These are phyloP conservation scores for Metarhizium guizhouense DNA, from an alignment of 2,329 filamentous ascomycete genomes.

Conservation along the genomic window DNA sequence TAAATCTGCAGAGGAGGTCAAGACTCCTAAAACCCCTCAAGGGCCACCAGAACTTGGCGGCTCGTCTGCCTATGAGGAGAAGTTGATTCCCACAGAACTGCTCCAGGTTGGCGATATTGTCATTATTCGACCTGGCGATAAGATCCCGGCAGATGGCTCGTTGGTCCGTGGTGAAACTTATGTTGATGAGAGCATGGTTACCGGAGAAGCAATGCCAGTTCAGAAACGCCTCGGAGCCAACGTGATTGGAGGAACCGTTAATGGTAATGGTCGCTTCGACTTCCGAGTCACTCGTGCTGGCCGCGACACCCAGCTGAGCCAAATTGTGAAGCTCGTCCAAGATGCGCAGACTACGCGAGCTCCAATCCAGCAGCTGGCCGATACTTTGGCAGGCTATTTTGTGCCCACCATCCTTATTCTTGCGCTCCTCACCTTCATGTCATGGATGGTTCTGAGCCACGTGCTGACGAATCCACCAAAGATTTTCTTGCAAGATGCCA, in stretches of 20 bases:
- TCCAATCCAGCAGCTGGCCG: slow-evolving; percentile 88
- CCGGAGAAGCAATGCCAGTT: slow-evolving; percentile 91
- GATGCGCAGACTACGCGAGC: slow-evolving; percentile 91
- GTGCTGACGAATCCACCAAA: slow-evolving; percentile 73
- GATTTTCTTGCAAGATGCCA: slow-evolving; percentile 72
- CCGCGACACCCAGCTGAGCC: slow-evolving; percentile 90
- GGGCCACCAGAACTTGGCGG: slow-evolving; percentile 28
- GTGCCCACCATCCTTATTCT: slow-evolving; percentile 82
- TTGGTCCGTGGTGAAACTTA: slow-evolving; percentile 87
- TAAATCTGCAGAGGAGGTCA: slow-evolving; percentile 19
- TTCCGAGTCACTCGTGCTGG: slow-evolving; percentile 89
- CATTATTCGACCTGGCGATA: slow-evolving; percentile 86
- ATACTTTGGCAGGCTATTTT: slow-evolving; percentile 87
- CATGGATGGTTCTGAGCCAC: slow-evolving; percentile 94
- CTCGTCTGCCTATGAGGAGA: slow-evolving; percentile 63
- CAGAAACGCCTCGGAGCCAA: slow-evolving; percentile 73
- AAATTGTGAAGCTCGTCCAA: slow-evolving; percentile 97
- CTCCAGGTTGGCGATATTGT: slow-evolving; percentile 92
- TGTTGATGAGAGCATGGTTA: slow-evolving; percentile 97
- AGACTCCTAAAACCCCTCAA: slow-evolving; percentile 34
- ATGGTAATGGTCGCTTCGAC: slow-evolving; percentile 83
- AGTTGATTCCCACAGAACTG: slow-evolving; percentile 83
- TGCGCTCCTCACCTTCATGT: slow-evolving; percentile 74
- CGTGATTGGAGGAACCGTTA: slow-evolving; percentile 91
- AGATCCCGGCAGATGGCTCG: slow-evolving; percentile 86